Evolutionary conservation across 75 land plant genomes (phyloP), one percentile per base, ranked within the genome.

Genomic region (Ceratopteris richardii): DNA sequence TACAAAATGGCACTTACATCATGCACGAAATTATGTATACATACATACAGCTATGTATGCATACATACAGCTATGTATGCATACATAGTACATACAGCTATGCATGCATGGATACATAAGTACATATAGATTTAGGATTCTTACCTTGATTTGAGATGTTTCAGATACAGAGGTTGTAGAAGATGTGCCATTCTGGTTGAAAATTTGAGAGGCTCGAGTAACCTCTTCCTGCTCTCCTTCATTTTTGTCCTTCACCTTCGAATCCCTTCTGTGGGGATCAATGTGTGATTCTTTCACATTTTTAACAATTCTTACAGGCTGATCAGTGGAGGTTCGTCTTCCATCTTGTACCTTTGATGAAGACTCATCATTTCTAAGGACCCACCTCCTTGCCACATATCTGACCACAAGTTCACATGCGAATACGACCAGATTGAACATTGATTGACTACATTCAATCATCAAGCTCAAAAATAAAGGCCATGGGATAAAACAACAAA

Each of bases 311-410:
- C 64, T 14, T 18, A 12, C n/a, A 13, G 63, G 66, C 30, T 24
- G 63, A 62, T 68, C 66, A 23, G 61, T 19, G 21, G 60, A 31
- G 0, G 26, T 42, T 24, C 66, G 65, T 1, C 44, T 44, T 48
- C 62, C 76, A 19, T 61, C 63, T 5, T 29, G 54, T 33, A 37
- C 43, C 36, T 40, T 31, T 48, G 39, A 37, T 31, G 56, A 36
- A 44, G 74, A 50, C 21, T 29, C 67, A 10, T 31, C 30, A 31
- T 57, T 58, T 42, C 65, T 75, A 44, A 68, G 19, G 23, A 75
- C 60, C 94, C 94, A 88, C 57, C 69, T 80, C 51, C 75, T 82
- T 28, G 82, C 90, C 61, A 71, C 83, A 44, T 88, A 88, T 78
- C 94, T 88, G 55, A 18, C 39, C 44, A 54, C 9, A 13, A 48